Conservation (phyloP, 1,284 basidiomycete species). For the Stereum hirsutum region DNA sequence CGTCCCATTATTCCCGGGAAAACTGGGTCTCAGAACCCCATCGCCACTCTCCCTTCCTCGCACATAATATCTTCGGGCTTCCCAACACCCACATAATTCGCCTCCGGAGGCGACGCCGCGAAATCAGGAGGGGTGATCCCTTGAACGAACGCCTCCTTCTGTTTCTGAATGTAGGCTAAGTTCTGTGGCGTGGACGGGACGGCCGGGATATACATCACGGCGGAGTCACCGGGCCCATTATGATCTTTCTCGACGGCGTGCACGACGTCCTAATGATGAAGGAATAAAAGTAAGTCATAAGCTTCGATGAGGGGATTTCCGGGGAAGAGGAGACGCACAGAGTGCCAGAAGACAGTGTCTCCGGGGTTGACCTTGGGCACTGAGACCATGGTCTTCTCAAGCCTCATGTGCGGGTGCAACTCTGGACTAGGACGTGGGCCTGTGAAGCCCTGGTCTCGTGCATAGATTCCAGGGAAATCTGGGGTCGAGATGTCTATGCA, state of each 20-base stretch:
- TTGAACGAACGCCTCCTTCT: conserved; percentile 49
- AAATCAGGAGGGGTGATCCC: conserved; percentile 70
- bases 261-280: conserved; percentile 44
- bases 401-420: conserved; percentile 58
- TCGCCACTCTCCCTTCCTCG: not conserved
- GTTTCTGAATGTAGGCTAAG: conserved; percentile 51
- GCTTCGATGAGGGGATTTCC: not conserved
- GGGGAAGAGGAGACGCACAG: conserved; percentile 36
- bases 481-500: conserved; percentile 39
- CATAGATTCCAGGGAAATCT: conserved; percentile 52
- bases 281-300: not conserved
- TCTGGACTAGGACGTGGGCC: conserved; percentile 44
- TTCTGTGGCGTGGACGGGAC: conserved; percentile 65
- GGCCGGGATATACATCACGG: conserved; percentile 78
- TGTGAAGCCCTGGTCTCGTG: conserved; percentile 31
- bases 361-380: conserved; percentile 70
- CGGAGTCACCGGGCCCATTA: conserved; percentile 59
- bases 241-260: conserved; percentile 76
- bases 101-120: conserved; percentile 51
- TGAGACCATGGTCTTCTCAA: conserved; percentile 68
- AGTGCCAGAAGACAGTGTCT: conserved; percentile 86
- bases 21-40: too few species aligned
- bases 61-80: conserved; percentile 7
- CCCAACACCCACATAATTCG: conserved; percentile 40
- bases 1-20: too few species aligned